Conservation (phyloP, 768 basidiomycete genomes). For the Russula earlei region DNA sequence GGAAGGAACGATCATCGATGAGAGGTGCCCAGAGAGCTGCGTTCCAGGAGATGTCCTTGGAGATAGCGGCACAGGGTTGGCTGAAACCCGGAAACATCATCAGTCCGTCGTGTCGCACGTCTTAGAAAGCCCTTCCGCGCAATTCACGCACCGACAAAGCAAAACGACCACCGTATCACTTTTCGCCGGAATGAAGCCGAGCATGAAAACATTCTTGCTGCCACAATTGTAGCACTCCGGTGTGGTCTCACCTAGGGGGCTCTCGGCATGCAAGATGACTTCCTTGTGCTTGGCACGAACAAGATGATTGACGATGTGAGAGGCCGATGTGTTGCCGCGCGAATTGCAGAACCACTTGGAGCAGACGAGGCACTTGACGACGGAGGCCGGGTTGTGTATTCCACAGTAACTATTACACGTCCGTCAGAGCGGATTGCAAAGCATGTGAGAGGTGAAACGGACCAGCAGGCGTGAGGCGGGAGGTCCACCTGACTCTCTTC, state of each 20-base stretch:
- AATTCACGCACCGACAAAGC: slow-evolving; percentile 74
- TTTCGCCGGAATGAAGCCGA: slow-evolving; percentile 98
- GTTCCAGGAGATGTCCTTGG: slow-evolving; percentile 98
- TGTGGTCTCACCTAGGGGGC: slow-evolving; percentile 91
- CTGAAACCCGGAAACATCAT: slow-evolving; percentile 32
- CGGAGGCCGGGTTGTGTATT: slow-evolving; percentile 93
- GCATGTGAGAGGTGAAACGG: slow-evolving; percentile 12
- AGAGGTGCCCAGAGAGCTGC: slow-evolving; percentile 95
- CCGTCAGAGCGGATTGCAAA: slow-evolving; percentile 6
- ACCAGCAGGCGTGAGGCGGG: slow-evolving; percentile 96
- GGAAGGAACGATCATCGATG: slow-evolving; percentile 95
- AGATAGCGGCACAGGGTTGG: slow-evolving; percentile 95
- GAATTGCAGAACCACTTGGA: slow-evolving; percentile 99
- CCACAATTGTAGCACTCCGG: slow-evolving; percentile 99
- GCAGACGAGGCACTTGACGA: slow-evolving; percentile 90
- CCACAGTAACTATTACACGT: slow-evolving; percentile 74
- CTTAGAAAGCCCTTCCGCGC: background rate
- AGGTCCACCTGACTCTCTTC: slow-evolving; percentile 70
- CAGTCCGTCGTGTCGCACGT: background rate
- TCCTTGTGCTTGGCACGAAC: slow-evolving; percentile 99
- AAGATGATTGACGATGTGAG: slow-evolving; percentile 98
- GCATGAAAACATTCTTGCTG: slow-evolving; percentile 98
- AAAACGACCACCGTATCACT: slow-evolving; percentile 98
- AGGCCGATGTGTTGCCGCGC: slow-evolving; percentile 93
- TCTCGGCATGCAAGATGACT: slow-evolving; percentile 91